phyloP scores from a whole-genome alignment of 257 asterid species.

The Scutellaria minor region DNA sequence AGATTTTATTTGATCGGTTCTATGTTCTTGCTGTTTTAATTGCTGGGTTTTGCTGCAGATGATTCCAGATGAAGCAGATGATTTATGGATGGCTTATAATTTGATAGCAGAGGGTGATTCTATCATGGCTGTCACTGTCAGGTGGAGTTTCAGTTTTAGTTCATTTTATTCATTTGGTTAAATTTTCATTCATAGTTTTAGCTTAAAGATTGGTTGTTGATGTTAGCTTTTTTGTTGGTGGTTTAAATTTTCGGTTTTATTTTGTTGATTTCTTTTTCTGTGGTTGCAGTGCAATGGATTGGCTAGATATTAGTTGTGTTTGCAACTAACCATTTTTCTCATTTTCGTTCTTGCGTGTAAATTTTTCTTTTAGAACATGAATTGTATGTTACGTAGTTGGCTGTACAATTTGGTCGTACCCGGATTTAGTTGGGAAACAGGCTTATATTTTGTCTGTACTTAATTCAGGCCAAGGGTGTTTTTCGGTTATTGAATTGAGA shows the following conservation, averaged over 20 bases:
- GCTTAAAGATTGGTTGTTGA: not conserved
- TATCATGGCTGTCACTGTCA: constrained; percentile 74
- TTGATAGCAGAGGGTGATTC: constrained; percentile 75
- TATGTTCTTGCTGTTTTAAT: constrained; percentile 26
- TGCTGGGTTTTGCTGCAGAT: constrained; percentile 54
- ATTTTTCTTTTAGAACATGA: no score
- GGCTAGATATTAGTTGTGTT: not conserved
- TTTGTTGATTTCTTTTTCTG: not conserved
- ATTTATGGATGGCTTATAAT: constrained; percentile 87
- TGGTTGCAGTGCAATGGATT: not conserved
- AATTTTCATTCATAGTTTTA: not conserved
- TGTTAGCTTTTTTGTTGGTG: not conserved
- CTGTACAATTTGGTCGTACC: not conserved
- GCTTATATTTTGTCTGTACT: not conserved
- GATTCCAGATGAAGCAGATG: constrained; percentile 92
- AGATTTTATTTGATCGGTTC: constrained; percentile 6
- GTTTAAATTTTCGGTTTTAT: not conserved
- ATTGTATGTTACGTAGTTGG: no score
- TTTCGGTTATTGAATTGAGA: not conserved
- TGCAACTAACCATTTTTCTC: no score
- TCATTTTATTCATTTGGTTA: not conserved
- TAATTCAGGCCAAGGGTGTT: not conserved
- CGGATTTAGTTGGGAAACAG: not conserved
- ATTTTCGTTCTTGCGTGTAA: no score
- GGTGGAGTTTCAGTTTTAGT: constrained; percentile 46